Base-by-base conservation (phyloP, 2,329 filamentous ascomycete genomes). In the Paecilomyces variotii region DNA sequence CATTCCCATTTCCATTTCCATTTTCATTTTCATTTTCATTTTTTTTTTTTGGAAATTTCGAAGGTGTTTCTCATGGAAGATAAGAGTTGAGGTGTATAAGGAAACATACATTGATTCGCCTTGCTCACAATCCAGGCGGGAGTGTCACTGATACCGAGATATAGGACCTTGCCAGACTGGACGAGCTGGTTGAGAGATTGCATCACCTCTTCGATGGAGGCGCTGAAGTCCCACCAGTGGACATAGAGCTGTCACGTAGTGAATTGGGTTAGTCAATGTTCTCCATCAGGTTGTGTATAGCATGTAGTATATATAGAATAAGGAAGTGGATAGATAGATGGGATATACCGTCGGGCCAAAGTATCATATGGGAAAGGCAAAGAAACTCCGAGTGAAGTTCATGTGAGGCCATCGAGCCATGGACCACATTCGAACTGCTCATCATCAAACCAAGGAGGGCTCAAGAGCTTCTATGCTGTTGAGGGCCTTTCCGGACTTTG, bases 121-220 rank as follows among this genome's bases (percentile, higher is more conserved):
- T 85, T 85, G 66, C 79, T 80, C 10, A 87, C 85, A 19, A 87
- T 72, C 87, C 87, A 90, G 7, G 87, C 87, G 0, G 87, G 87
- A 0, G 84, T 85, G 64, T 90, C 86, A 50, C 80, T 85, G 70
- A 88, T 79, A 2, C 87, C 87, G 0, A 90, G 76, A 63, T 89
- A 88, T 14, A 86, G 74, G 0, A 89, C 85, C 64, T 88, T 88
- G 19, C 86, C 85, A 4, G 78, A 68, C 0, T 69, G 59, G 0
- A 89, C 84, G 10, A 88, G 75, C 24, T 79, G 74, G 67, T 89
- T 87, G 51, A 89, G 77, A 0, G 80, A 80, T 59, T 87, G 84
- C 87, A 90, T 89, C 54, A 89, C 61, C 67, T 90, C 86, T 1
- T 82, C 79, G 55, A 88, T 82, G 0, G 80, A 82, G 30, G 84